Evolutionary conservation across 129 eudicot species (phyloP).

Genomic region (Smallanthus sonchifolius): DNA sequence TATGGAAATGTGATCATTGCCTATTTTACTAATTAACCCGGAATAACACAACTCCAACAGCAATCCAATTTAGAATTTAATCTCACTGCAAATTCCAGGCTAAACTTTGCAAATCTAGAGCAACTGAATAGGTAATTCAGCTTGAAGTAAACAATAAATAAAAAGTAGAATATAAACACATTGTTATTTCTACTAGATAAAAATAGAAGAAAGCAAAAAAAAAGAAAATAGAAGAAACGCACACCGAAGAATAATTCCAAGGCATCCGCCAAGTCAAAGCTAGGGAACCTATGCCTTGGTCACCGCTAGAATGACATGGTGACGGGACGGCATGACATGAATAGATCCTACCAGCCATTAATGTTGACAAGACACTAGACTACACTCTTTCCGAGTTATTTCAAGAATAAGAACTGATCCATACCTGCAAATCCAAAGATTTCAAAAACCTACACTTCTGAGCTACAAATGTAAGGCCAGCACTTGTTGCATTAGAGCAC

Average conservation of each 20-base stretch:
- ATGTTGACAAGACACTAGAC: not conserved
- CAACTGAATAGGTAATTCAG: not conserved
- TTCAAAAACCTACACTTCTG: constrained; percentile 67
- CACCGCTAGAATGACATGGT: not conserved
- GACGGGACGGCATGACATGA: not conserved
- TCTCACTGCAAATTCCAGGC: not conserved
- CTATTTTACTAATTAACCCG: not conserved
- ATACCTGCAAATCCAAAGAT: constrained; percentile 77
- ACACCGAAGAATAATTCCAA: not conserved
- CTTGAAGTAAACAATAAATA: not conserved
- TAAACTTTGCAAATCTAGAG: not conserved
- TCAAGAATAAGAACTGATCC: not conserved
- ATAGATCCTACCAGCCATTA: not conserved
- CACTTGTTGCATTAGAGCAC: constrained; percentile 83
- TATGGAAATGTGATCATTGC: not conserved
- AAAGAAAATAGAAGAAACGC: not conserved
- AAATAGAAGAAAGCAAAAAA: not conserved
- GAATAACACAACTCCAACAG: not conserved
- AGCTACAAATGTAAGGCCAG: constrained; percentile 67
- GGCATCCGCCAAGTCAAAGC: not conserved
- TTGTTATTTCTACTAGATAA: not conserved
- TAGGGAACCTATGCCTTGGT: too few relatives aligned
- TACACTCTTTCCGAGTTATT: not conserved
- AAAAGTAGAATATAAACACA: not conserved
- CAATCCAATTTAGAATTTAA: not conserved